phyloP scores from a whole-genome alignment of 441 rosid species.

The Euphorbia celastroides region DNA sequence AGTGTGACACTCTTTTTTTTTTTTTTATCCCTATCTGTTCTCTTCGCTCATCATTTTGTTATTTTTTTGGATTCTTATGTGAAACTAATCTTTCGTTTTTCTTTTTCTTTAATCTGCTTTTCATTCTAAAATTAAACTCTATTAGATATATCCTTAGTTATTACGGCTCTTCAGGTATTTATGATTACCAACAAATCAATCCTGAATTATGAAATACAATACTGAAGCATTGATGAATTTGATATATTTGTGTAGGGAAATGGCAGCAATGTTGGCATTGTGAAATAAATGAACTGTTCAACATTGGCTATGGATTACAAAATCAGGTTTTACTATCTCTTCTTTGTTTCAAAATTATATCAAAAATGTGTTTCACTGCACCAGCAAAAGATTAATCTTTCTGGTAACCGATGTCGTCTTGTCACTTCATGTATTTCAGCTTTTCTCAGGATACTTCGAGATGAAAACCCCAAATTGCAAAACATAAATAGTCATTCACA shows the following conservation, averaged over 20 bases:
- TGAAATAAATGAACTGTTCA: slow-evolving; percentile 29
- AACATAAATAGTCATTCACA: background rate
- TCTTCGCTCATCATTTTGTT: background rate
- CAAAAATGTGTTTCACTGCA: slow-evolving; percentile 13
- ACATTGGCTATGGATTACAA: slow-evolving; percentile 13
- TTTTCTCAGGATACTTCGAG: slow-evolving; percentile 1
- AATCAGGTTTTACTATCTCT: slow-evolving; percentile 5
- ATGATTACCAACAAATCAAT: background rate
- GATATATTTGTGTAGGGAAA: slow-evolving; percentile 24
- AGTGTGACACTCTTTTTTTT: background rate
- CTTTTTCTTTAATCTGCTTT: background rate
- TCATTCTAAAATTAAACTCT: background rate
- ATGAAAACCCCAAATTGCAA: background rate
- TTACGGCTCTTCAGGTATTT: background rate
- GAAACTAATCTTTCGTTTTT: no score
- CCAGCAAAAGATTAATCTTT: slow-evolving; percentile 9
- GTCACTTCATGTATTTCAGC: slow-evolving; percentile 15
- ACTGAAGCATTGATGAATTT: background rate
- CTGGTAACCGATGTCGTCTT: slow-evolving; percentile 17
- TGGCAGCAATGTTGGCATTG: slow-evolving; percentile 13
- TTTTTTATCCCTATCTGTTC: background rate
- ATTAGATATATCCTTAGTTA: background rate
- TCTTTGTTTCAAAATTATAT: slow-evolving; percentile 21
- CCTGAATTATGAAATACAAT: background rate
- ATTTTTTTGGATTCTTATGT: background rate